Percentiles rank a stretch among this genome's conserved stretches.
phyloP scores from a whole-genome alignment of 257 asterid species.

The Primulina tabacum region DNA sequence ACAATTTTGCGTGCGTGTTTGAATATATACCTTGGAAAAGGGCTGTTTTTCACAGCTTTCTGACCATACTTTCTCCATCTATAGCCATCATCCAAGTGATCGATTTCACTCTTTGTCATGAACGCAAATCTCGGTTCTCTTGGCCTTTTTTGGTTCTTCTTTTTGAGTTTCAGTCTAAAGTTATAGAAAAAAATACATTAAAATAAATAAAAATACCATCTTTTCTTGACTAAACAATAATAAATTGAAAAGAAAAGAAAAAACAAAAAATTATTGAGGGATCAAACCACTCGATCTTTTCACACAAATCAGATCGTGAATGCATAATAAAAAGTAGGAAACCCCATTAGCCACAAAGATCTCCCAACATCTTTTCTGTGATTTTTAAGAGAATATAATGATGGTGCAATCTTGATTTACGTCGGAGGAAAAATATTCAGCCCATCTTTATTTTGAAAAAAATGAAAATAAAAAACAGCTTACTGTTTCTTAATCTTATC shows the following conservation, averaged over 20 bases:
- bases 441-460: not conserved
- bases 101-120: slow-evolving; percentile 88
- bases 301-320: slow-evolving; percentile 31
- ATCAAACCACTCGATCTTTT: slow-evolving; percentile 31
- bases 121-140: slow-evolving; percentile 87
- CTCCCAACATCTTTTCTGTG: not conserved
- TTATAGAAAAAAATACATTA: not conserved
- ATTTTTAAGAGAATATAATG: not conserved
- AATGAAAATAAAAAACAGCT: slow-evolving; percentile 10
- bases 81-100: slow-evolving; percentile 90
- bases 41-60: slow-evolving; percentile 92
- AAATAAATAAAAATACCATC: slow-evolving; percentile 9
- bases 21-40: slow-evolving; percentile 73
- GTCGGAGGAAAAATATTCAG: not conserved
- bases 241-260: slow-evolving; percentile 8
- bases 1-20: slow-evolving; percentile 13
- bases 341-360: slow-evolving; percentile 25
- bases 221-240: slow-evolving; percentile 7
- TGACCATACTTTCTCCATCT: slow-evolving; percentile 98
- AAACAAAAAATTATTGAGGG: slow-evolving; percentile 12
- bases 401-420: not conserved
- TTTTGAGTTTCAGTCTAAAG: slow-evolving; percentile 62
- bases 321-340: slow-evolving; percentile 8
- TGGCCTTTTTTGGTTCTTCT: slow-evolving; percentile 68
- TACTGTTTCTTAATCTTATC: slow-evolving; percentile 54